These are phyloP conservation scores for Vaccinium myrtillus DNA, from an alignment of 148 eudicot genomes.

Conservation along the genomic window DNA sequence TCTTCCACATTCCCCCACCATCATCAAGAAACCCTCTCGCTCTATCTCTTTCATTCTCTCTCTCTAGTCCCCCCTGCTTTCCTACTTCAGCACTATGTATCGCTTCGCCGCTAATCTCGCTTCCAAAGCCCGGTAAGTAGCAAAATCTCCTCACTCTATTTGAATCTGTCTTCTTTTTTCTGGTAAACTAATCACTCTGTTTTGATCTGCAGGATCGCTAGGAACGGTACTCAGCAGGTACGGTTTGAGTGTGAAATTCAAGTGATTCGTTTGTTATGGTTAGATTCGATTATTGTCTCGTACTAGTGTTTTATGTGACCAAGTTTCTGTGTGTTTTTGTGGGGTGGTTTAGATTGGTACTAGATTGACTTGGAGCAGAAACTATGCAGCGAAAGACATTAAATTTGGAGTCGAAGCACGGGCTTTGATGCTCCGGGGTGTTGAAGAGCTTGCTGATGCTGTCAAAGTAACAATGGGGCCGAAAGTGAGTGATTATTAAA, in stretches of 20 bases:
- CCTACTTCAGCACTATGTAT: slow-evolving; percentile 21
- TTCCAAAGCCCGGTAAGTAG: slow-evolving; percentile 33
- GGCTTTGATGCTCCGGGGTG: slow-evolving; percentile 42
- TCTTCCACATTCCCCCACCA: not conserved
- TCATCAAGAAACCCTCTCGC: not conserved
- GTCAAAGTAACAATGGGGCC: slow-evolving; percentile 64
- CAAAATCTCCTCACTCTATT: not conserved
- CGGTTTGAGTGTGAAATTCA: not conserved
- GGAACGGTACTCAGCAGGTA: slow-evolving; percentile 31
- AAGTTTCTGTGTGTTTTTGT: not conserved
- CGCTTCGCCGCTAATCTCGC: slow-evolving; percentile 37
- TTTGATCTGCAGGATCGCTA: slow-evolving; percentile 24
- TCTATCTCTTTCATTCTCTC: not conserved
- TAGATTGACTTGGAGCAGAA: slow-evolving; percentile 38
- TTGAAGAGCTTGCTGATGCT: slow-evolving; percentile 58
- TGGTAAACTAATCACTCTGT: not conserved
- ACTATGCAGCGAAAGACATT: slow-evolving; percentile 48
- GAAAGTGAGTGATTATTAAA: slow-evolving; percentile 24
- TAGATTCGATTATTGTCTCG: no score
- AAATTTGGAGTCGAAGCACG: slow-evolving; percentile 47
- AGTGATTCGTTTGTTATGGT: not conserved
- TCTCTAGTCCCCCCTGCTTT: not conserved
- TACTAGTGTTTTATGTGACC: not conserved
- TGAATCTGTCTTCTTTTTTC: not conserved
- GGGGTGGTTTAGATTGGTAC: slow-evolving; percentile 19